These are phyloP conservation scores for Galerina marginata DNA, from an alignment of 768 basidiomycete genomes.

Conservation along the genomic window DNA sequence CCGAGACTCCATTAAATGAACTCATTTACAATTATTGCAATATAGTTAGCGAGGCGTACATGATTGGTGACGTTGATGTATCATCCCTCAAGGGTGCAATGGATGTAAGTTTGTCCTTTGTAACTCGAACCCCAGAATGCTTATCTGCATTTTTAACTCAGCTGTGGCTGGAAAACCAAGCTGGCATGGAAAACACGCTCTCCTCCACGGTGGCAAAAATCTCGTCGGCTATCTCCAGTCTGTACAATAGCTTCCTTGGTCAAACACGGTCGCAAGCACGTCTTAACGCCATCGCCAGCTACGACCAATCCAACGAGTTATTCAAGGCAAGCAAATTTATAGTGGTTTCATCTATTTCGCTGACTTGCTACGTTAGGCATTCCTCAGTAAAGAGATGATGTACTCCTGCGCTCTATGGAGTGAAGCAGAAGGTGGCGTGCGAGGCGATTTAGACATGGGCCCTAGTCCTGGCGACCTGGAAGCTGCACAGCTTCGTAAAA, in stretches of 20 bases:
- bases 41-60: conserved; percentile 75
- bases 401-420: conserved; percentile 90
- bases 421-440: conserved; percentile 80
- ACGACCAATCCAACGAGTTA: conserved; percentile 90
- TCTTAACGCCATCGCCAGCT: conserved; percentile 85
- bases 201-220: conserved; percentile 62
- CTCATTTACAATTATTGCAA: conserved; percentile 10
- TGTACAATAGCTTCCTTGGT: conserved; percentile 75
- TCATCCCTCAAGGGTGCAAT: conserved; percentile 63
- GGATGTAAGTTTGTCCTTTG: conserved; percentile 53
- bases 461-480: conserved; percentile 72
- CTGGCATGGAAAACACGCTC: conserved; percentile 60
- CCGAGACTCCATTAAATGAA: neutral
- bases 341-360: conserved; percentile 11
- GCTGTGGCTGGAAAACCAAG: conserved; percentile 73
- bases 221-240: conserved; percentile 61
- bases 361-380: conserved; percentile 50
- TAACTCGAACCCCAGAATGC: conserved; percentile 6
- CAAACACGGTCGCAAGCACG: conserved; percentile 76
- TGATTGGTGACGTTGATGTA: conserved; percentile 73
- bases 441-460: conserved; percentile 67
- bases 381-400: conserved; percentile 91
- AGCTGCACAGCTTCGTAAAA: conserved; percentile 83
- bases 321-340: conserved; percentile 60
- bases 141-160: conserved; percentile 31